Percentiles rank a stretch among this genome's conserved stretches.
phyloP scores from a whole-genome alignment of 306 rosid species.

The Cicer cuneatum region DNA sequence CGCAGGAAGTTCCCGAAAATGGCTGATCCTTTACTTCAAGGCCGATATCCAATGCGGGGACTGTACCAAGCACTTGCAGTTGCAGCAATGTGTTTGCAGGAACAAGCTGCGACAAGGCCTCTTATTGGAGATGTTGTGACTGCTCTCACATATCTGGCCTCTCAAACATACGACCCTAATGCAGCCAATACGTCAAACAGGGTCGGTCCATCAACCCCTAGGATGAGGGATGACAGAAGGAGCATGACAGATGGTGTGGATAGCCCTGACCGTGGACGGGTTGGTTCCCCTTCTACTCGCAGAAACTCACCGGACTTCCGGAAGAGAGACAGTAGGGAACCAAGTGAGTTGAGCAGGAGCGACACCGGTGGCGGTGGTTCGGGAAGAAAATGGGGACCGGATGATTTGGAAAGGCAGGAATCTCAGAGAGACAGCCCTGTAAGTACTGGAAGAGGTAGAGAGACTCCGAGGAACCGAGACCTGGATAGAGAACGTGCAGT shows the following conservation, averaged over 20 bases:
- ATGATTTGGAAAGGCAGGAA: conserved; percentile 72
- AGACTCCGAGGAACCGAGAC: conserved; percentile 85
- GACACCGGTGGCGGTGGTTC: conserved; percentile 81
- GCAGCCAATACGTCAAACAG: conserved; percentile 63
- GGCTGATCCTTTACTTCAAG: conserved; percentile 95
- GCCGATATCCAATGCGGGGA: conserved; percentile 88
- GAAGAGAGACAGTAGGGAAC: conserved; percentile 72
- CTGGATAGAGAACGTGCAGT: conserved; percentile 93
- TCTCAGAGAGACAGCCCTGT: conserved; percentile 84
- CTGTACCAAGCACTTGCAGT: conserved; percentile 97
- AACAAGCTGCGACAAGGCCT: conserved; percentile 95
- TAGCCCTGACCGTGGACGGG: conserved; percentile 76
- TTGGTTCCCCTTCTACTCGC: conserved; percentile 76
- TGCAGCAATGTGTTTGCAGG: conserved; percentile 99
- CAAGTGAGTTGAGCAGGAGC: conserved; percentile 57
- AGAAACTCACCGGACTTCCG: conserved; percentile 83
- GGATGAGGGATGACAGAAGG: conserved; percentile 75
- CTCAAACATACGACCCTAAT: conserved; percentile 85
- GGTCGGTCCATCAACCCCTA: conserved; percentile 81
- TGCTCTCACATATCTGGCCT: conserved; percentile 91
- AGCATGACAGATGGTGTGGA: conserved; percentile 70
- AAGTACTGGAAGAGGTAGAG: conserved; percentile 79
- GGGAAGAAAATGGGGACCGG: conserved; percentile 83
- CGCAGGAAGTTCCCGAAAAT: conserved; percentile 90
- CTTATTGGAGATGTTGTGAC: conserved; percentile 95